Evolutionary conservation across 2,329 filamentous ascomycete genomes (phyloP).

Genomic region (Cadophora luteo-olivacea): DNA sequence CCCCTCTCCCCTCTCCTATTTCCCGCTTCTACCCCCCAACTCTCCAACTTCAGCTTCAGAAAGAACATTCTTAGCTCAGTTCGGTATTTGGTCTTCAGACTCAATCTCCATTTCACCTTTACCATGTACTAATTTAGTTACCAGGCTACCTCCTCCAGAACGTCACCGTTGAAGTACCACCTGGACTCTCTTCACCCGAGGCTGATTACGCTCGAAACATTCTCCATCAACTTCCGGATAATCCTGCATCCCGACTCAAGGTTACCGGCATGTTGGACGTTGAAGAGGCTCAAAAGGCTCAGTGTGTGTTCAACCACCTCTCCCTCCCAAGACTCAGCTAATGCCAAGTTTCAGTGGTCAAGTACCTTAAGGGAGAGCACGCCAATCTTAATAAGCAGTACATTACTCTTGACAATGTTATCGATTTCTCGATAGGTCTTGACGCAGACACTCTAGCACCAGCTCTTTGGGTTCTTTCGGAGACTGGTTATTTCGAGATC

Average conservation of each 20-base stretch:
- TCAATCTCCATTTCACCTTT: not conserved
- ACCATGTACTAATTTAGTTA: not conserved
- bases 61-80: not conserved
- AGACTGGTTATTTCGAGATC: not conserved
- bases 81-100: not conserved
- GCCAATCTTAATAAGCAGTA: not conserved
- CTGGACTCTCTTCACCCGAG: not conserved
- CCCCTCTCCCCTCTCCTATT: not conserved
- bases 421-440: not conserved
- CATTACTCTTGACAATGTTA: not conserved
- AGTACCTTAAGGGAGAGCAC: not conserved
- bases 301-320: not conserved
- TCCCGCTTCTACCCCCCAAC: not conserved
- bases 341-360: not conserved
- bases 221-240: not conserved
- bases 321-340: not conserved
- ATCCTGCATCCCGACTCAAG: not conserved
- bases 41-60: not conserved
- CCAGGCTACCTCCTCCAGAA: not conserved
- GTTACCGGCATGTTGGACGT: not conserved
- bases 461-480: not conserved
- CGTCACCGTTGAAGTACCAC: conserved; percentile 1
- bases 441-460: not conserved
- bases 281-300: not conserved
- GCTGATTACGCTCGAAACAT: not conserved